Conservation (phyloP, 2,329 filamentous ascomycete genomes). For the Claviceps fusiformis region DNA sequence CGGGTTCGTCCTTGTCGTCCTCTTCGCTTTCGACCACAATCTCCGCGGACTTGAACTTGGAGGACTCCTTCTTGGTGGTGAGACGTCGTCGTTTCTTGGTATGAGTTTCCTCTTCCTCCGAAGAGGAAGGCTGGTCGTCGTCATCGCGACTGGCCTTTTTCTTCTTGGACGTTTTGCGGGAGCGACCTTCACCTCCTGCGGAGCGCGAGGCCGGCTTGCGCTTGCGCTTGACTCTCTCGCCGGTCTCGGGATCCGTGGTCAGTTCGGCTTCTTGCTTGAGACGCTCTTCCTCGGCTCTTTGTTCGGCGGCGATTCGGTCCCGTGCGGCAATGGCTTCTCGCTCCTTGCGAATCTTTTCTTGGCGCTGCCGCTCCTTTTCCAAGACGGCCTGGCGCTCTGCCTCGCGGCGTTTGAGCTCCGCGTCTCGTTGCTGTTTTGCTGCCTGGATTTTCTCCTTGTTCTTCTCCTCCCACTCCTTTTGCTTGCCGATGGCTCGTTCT, state of each 20-base stretch:
- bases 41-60: constrained; percentile 78
- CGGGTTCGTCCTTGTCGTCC: constrained; percentile 18
- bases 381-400: constrained; percentile 57
- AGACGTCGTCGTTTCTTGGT: constrained; percentile 50
- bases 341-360: constrained; percentile 75
- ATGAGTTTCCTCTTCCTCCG: constrained; percentile 28
- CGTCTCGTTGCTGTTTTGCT: constrained; percentile 67
- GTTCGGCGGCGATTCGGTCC: constrained; percentile 58
- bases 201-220: constrained; percentile 38
- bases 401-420: constrained; percentile 64
- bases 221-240: constrained; percentile 68
- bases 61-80: constrained; percentile 33
- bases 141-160: constrained; percentile 26
- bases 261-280: constrained; percentile 51
- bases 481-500: constrained; percentile 68
- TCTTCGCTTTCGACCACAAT: constrained; percentile 64
- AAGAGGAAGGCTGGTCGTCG: constrained; percentile 31
- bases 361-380: constrained; percentile 57
- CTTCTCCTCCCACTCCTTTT: constrained; percentile 84
- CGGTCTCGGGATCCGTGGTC: constrained; percentile 70
- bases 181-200: constrained; percentile 27
- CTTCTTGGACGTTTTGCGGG: constrained; percentile 40
- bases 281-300: constrained; percentile 31
- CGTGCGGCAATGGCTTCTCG: constrained; percentile 66
- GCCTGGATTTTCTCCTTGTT: constrained; percentile 79